A percentile compares a stretch with the other conserved stretches of the same genome.
These are phyloP conservation scores for Daedaleopsis nitida DNA, from an alignment of 768 basidiomycete genomes.

Conservation along the genomic window DNA sequence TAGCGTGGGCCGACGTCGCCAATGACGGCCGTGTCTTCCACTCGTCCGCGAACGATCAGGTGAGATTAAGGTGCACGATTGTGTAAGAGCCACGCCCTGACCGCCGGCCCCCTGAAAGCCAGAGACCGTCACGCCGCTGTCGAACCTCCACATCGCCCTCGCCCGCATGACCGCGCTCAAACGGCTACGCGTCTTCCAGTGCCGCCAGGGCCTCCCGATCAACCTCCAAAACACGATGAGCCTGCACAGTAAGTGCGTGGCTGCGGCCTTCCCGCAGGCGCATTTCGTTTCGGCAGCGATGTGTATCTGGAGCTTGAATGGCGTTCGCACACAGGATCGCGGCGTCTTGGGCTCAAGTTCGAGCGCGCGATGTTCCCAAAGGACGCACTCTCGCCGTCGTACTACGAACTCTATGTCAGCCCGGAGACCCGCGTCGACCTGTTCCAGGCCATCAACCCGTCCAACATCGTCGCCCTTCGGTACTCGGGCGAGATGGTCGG, in stretches of 20 bases:
- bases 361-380: conserved; percentile 42
- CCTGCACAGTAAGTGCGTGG: conserved; percentile 15
- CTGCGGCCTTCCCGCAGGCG: neutral
- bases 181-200: conserved; percentile 39
- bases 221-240: conserved; percentile 16
- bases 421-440: conserved; percentile 31
- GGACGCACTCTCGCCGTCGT: conserved; percentile 18
- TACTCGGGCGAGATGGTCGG: conserved; percentile 35
- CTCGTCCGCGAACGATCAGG: conserved; percentile 8
- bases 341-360: conserved; percentile 29
- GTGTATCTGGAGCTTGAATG: neutral
- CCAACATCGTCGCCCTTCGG: conserved; percentile 32
- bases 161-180: conserved; percentile 30
- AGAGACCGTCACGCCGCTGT: conserved; percentile 28
- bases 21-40: conserved; percentile 40
- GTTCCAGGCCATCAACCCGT: conserved; percentile 33
- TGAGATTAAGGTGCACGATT: conserved; percentile 19
- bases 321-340: conserved; percentile 4
- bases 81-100: conserved; percentile 15
- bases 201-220: conserved; percentile 27
- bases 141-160: conserved; percentile 35
- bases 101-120: conserved; percentile 2
- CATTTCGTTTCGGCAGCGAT: neutral
- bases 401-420: conserved; percentile 37
- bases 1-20: conserved; percentile 40